Conservation (phyloP, 768 basidiomycete species). For the Gloeophyllum trabeum region DNA sequence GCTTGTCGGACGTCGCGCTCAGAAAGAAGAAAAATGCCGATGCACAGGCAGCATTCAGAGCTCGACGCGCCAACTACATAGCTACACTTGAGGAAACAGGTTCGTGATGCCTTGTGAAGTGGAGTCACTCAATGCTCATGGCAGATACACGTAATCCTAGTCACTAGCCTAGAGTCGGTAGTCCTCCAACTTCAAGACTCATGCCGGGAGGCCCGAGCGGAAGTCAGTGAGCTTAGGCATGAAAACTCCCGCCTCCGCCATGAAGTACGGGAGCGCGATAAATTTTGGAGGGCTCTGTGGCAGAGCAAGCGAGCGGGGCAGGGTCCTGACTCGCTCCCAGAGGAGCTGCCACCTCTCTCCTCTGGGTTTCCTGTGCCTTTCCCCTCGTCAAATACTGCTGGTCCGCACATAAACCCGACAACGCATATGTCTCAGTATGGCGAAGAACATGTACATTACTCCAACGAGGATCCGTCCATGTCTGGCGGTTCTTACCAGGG, state of each 20-base stretch:
- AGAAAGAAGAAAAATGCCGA: slow-evolving; percentile 87
- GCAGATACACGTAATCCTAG: slow-evolving; percentile 22
- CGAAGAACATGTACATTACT: slow-evolving; percentile 18
- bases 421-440: slow-evolving; percentile 7
- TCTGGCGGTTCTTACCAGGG: slow-evolving; percentile 33
- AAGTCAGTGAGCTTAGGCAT: slow-evolving; percentile 49
- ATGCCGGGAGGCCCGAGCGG: slow-evolving; percentile 53
- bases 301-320: slow-evolving; percentile 50
- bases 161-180: slow-evolving; percentile 77
- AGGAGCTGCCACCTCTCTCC: slow-evolving; percentile 17
- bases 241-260: slow-evolving; percentile 55
- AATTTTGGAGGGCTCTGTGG: slow-evolving; percentile 60
- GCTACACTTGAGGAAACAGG: slow-evolving; percentile 77
- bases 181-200: slow-evolving; percentile 79
- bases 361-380: slow-evolving; percentile 13
- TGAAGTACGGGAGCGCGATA: slow-evolving; percentile 63
- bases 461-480: slow-evolving; percentile 32
- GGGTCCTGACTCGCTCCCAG: slow-evolving; percentile 34
- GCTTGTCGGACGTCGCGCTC: slow-evolving; percentile 56
- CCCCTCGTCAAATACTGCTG: slow-evolving; percentile 15
- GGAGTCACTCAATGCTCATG: slow-evolving; percentile 1
- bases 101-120: no score
- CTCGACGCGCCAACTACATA: slow-evolving; percentile 77
- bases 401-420: slow-evolving; percentile 26
- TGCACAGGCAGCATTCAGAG: slow-evolving; percentile 79